A percentile compares a stretch with the other conserved stretches of the same genome.
Conservation (phyloP, 306 rosid genomes). For the Quillaja saponaria region DNA sequence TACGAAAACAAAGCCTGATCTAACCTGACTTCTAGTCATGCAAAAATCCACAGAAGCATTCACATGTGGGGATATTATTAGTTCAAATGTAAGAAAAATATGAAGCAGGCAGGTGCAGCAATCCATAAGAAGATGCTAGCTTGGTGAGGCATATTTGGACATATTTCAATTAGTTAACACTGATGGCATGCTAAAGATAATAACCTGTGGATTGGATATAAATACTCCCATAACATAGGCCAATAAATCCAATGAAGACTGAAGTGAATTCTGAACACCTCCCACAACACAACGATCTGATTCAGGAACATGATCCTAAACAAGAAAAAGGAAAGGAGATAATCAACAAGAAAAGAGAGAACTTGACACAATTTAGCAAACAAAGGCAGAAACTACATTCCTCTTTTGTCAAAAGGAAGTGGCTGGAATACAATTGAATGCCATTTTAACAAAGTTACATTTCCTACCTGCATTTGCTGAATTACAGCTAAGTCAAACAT, state of each 20-base stretch:
- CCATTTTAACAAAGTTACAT: constrained; percentile 1
- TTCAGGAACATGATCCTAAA: constrained; percentile 71
- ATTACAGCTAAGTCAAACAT: constrained; percentile 81
- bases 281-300: constrained; percentile 80
- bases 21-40: no score
- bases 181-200: no score
- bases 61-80: no score
- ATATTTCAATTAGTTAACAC: background rate
- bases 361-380: constrained; percentile 1
- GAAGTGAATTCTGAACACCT: constrained; percentile 86
- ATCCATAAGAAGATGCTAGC: background rate
- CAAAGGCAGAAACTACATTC: constrained; percentile 4
- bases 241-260: constrained; percentile 71
- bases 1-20: no score
- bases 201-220: constrained; percentile 81
- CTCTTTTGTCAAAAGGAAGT: background rate
- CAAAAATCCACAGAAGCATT: no score
- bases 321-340: background rate
- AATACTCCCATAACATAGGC: constrained; percentile 83
- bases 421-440: background rate
- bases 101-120: background rate
- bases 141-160: background rate
- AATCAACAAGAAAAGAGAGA: constrained; percentile 14
- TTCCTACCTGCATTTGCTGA: constrained; percentile 85
- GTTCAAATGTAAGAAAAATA: no score